Percentiles rank a stretch among this genome's conserved stretches.
phyloP scores from a whole-genome alignment of 768 basidiomycete species.

The Pleurotus tuoliensis region DNA sequence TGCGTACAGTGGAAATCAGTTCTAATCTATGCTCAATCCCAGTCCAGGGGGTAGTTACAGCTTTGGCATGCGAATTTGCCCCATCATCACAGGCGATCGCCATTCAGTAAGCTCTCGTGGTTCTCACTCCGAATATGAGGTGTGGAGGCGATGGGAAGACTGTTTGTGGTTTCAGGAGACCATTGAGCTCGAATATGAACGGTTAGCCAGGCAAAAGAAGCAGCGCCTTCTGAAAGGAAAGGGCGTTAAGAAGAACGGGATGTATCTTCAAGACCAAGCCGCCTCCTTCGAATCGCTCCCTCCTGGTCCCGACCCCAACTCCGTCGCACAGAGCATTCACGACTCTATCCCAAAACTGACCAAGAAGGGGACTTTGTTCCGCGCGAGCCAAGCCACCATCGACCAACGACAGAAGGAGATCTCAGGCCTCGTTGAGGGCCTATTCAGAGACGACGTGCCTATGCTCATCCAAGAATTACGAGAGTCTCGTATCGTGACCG shows the following conservation, averaged over 20 bases:
- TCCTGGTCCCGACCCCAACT: slow-evolving; percentile 72
- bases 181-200: slow-evolving; percentile 62
- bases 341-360: slow-evolving; percentile 60
- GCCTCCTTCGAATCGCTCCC: slow-evolving; percentile 86
- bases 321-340: slow-evolving; percentile 67
- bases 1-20: background rate
- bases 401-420: slow-evolving; percentile 66
- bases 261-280: slow-evolving; percentile 67
- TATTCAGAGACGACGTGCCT: slow-evolving; percentile 62
- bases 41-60: slow-evolving; percentile 45
- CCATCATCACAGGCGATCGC: slow-evolving; percentile 28
- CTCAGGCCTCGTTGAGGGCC: slow-evolving; percentile 48
- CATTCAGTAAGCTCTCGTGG: slow-evolving; percentile 32
- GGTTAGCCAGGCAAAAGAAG: slow-evolving; percentile 63
- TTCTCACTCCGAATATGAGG: slow-evolving; percentile 52
- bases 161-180: slow-evolving; percentile 72
- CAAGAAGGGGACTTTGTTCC: slow-evolving; percentile 71
- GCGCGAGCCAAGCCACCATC: slow-evolving; percentile 61
- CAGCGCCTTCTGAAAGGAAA: slow-evolving; percentile 68
- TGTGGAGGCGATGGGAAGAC: slow-evolving; percentile 84
- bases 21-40: slow-evolving; percentile 4
- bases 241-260: slow-evolving; percentile 70
- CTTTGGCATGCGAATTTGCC: slow-evolving; percentile 61
- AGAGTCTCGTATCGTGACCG: slow-evolving; percentile 49
- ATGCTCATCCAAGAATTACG: slow-evolving; percentile 65